Conservation (phyloP, 805 yeast genomes). For the Yamadazyma philogaea region DNA sequence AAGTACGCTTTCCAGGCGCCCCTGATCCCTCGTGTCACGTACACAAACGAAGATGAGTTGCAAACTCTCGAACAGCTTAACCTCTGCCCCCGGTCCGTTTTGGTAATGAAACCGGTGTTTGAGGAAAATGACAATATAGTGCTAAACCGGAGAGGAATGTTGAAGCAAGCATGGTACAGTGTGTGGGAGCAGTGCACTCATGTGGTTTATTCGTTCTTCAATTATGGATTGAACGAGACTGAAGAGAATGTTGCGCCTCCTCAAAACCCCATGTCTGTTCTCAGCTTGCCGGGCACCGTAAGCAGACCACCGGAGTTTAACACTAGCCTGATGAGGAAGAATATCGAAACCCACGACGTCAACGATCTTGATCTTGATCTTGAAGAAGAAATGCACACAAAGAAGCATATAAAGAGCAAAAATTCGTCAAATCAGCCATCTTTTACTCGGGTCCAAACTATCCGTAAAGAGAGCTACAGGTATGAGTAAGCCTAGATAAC, state of each 20-base stretch:
- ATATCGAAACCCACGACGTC: background rate
- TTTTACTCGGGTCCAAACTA: background rate
- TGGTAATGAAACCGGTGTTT: conserved; percentile 64
- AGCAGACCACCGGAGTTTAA: background rate
- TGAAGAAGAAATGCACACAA: background rate
- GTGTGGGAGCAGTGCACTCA: conserved; percentile 17
- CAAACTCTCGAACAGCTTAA: conserved; percentile 51
- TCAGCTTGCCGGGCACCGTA: background rate
- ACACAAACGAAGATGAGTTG: conserved; percentile 50
- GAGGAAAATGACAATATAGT: conserved; percentile 18
- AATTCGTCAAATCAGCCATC: background rate
- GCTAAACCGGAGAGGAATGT: conserved; percentile 10
- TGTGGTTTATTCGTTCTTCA: conserved; percentile 41
- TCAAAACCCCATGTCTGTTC: background rate
- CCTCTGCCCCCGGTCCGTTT: conserved; percentile 68
- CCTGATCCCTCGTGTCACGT: conserved; percentile 47
- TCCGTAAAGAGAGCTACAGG: background rate
- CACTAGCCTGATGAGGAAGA: background rate
- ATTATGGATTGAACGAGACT: conserved; percentile 33
- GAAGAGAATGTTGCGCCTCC: background rate
- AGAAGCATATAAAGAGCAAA: background rate
- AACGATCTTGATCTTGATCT: no score
- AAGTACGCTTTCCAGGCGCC: conserved; percentile 38
- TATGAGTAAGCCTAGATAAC: no score
- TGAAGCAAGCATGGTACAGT: conserved; percentile 9